These are phyloP conservation scores for Tirmania nivea DNA, from an alignment of 495 filamentous ascomycete species.

Conservation along the genomic window DNA sequence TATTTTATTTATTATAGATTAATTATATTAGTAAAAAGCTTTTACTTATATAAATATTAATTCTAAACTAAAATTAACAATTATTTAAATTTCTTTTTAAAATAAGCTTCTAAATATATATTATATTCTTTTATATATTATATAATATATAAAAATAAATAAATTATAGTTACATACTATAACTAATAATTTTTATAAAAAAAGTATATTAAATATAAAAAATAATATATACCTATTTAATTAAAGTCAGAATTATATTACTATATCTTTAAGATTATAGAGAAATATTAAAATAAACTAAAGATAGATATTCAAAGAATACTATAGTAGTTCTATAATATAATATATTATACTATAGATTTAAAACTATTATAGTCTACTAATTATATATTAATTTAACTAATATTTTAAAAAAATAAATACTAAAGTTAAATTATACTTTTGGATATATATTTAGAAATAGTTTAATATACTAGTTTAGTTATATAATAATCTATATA, in stretches of 20 bases:
- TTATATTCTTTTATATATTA: not conserved
- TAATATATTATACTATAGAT: not conserved
- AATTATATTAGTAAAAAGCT: not conserved
- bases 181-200: not conserved
- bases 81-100: not conserved
- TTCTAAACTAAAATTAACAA: not conserved
- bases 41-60: not conserved
- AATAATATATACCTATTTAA: not conserved
- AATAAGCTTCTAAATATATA: not conserved
- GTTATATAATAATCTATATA: too few species aligned
- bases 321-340: not conserved
- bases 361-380: not conserved
- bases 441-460: too few species aligned
- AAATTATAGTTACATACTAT: not conserved
- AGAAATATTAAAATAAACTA: not conserved
- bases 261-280: not conserved
- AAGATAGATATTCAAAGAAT: not conserved
- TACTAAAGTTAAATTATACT: not conserved
- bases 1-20: not conserved
- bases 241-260: not conserved
- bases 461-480: too few species aligned
- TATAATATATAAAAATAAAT: not conserved
- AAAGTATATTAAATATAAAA: not conserved
- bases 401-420: slow-evolving; percentile 1
- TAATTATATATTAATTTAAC: not conserved